Conservation (phyloP, 2,329 filamentous ascomycete species). For the Leptosphaerulina australis region DNA sequence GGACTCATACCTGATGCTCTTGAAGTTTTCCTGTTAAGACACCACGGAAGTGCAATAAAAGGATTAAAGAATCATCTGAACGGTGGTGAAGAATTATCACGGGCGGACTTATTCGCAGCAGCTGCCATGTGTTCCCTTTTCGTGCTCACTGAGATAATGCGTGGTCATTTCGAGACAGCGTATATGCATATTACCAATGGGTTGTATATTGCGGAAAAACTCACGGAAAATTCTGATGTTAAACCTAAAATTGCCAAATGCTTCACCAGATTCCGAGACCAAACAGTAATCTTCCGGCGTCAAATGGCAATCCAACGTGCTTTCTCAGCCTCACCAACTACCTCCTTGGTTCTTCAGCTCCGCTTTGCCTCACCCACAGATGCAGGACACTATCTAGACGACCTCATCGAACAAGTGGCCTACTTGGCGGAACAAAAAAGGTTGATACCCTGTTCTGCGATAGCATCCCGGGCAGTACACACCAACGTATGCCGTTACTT, state of each 20-base stretch:
- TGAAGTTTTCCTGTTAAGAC: constrained; percentile 9
- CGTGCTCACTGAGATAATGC: constrained; percentile 5
- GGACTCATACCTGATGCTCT: constrained; percentile 4
- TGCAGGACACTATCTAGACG: constrained; percentile 7
- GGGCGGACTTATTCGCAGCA: not conserved
- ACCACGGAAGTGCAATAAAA: constrained; percentile 9
- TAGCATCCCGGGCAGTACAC: not conserved
- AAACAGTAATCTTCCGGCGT: not conserved
- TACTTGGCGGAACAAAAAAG: constrained; percentile 7
- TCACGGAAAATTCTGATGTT: not conserved
- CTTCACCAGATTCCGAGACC: constrained; percentile 4
- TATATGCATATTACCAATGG: constrained; percentile 9
- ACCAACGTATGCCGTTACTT: constrained; percentile 4
- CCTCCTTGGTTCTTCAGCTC: not conserved
- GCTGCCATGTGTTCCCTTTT: constrained; percentile 7
- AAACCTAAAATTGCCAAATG: not conserved
- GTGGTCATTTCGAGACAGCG: constrained; percentile 6
- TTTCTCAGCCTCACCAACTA: not conserved
- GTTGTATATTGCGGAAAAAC: not conserved
- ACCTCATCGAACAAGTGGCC: constrained; percentile 5
- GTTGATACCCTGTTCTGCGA: not conserved
- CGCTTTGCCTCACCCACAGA: constrained; percentile 9
- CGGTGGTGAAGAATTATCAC: not conserved
- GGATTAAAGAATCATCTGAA: constrained; percentile 1
- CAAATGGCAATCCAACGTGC: not conserved